phyloP scores from a whole-genome alignment of 257 asterid genomes.

The Solanum arcanum region DNA sequence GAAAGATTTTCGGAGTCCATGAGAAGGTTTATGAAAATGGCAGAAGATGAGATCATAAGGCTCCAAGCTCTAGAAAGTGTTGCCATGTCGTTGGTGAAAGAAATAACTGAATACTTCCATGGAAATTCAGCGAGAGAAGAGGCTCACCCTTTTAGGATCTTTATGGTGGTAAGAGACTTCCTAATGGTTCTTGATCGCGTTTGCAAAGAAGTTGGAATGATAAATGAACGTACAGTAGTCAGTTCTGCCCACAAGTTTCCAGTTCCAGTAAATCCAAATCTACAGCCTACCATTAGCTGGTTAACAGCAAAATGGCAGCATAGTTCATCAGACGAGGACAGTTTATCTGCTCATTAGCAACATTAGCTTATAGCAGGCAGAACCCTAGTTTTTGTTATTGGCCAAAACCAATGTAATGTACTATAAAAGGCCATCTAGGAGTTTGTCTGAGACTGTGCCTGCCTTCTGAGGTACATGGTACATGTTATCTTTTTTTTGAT shows the following conservation, averaged over 20 bases:
- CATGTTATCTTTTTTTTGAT: constrained; percentile 3
- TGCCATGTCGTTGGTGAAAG: constrained; percentile 73
- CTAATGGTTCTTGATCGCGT: constrained; percentile 69
- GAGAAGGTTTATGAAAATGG: constrained; percentile 40
- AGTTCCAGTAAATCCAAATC: constrained; percentile 79
- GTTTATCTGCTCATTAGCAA: constrained; percentile 12
- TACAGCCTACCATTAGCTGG: constrained; percentile 38
- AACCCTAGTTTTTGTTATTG: constrained; percentile 3
- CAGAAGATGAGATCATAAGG: constrained; percentile 73
- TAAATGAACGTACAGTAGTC: constrained; percentile 66
- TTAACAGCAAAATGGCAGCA: constrained; percentile 23
- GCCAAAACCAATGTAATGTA: constrained; percentile 15
- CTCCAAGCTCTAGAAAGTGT: constrained; percentile 83
- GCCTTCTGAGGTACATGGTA: constrained; percentile 21
- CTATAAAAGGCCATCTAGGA: constrained; percentile 20
- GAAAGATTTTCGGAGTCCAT: constrained; percentile 36
- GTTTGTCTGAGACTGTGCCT: constrained; percentile 14
- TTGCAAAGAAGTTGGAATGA: constrained; percentile 85
- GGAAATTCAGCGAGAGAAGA: constrained; percentile 90
- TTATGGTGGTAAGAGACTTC: constrained; percentile 89
- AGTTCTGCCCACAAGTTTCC: constrained; percentile 77
- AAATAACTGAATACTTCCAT: constrained; percentile 89
- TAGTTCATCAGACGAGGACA: constrained; percentile 44
- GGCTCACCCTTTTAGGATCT: constrained; percentile 89
- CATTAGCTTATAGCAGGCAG: neutral